Evolutionary conservation across 352 stramenopile species (phyloP).

Genomic region (Bremia lactucae): DNA sequence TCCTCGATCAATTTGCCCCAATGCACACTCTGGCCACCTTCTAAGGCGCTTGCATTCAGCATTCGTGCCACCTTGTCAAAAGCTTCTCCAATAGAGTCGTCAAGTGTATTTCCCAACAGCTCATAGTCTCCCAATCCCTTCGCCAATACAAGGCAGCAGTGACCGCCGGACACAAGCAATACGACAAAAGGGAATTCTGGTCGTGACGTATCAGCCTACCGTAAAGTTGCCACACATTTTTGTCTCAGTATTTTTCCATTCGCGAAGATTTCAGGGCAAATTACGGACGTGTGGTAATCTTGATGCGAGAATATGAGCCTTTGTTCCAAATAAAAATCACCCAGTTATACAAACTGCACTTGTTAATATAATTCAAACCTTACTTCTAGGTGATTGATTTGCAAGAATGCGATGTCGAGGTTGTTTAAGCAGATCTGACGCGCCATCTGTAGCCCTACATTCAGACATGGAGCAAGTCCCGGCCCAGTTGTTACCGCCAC

Average conservation of each 20-base stretch:
- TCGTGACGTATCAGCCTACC: slow-evolving; percentile 22
- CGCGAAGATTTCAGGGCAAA: background rate
- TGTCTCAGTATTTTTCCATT: background rate
- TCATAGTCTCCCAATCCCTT: slow-evolving; percentile 88
- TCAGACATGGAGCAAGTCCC: slow-evolving; percentile 94
- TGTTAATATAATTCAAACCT: background rate
- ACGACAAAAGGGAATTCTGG: slow-evolving; percentile 94
- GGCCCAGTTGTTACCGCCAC: slow-evolving; percentile 94
- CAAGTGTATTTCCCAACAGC: slow-evolving; percentile 92
- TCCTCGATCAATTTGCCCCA: slow-evolving; percentile 92
- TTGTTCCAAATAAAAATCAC: background rate
- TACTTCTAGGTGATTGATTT: slow-evolving; percentile 95
- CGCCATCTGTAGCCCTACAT: slow-evolving; percentile 85
- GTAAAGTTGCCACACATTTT: background rate
- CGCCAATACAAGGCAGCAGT: slow-evolving; percentile 93
- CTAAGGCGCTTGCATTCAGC: slow-evolving; percentile 63
- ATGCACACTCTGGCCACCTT: slow-evolving; percentile 40
- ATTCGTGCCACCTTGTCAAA: slow-evolving; percentile 98
- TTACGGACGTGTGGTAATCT: slow-evolving; percentile 64
- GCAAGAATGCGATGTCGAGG: slow-evolving; percentile 87
- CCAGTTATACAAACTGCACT: background rate
- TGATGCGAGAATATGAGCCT: slow-evolving; percentile 93
- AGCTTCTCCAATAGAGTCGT: slow-evolving; percentile 96
- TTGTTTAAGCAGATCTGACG: slow-evolving; percentile 81
- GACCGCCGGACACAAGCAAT: slow-evolving; percentile 96